phyloP scores from a whole-genome alignment of 805 yeast species.

The Vanderwaltozyma verrucispora region DNA sequence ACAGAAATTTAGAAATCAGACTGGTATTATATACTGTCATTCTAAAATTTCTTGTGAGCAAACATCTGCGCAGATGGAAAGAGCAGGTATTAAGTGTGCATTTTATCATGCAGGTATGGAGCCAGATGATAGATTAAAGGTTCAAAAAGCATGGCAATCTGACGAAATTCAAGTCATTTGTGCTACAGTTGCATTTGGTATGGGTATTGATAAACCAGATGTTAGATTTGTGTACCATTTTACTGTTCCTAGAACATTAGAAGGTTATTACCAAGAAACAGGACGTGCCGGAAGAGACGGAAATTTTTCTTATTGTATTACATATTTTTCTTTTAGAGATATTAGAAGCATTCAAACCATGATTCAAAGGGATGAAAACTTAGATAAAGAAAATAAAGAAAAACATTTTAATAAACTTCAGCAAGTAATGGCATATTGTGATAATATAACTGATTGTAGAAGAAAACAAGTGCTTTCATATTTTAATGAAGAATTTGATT shows the following conservation, averaged over 20 bases:
- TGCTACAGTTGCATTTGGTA: conserved; percentile 97
- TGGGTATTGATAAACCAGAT: conserved; percentile 97
- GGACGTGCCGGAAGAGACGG: conserved; percentile 99
- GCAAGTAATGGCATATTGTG: conserved; percentile 86
- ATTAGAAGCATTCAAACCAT: conserved; percentile 64
- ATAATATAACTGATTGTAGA: conserved; percentile 82
- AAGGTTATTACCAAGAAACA: conserved; percentile 96
- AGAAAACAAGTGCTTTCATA: conserved; percentile 81
- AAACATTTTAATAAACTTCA: conserved; percentile 67
- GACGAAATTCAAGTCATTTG: conserved; percentile 69
- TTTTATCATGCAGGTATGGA: conserved; percentile 95
- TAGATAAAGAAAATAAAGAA: conserved; percentile 54
- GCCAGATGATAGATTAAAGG: conserved; percentile 54
- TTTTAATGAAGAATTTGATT: conserved; percentile 74
- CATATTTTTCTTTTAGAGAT: conserved; percentile 74
- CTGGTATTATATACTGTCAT: conserved; percentile 92
- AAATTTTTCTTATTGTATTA: conserved; percentile 62
- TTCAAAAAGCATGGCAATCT: conserved; percentile 80
- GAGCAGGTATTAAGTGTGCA: conserved; percentile 55
- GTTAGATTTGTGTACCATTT: conserved; percentile 87
- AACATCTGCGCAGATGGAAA: conserved; percentile 47
- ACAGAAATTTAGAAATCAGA: conserved; percentile 40
- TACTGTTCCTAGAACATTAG: conserved; percentile 80
- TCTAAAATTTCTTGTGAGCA: conserved; percentile 84
- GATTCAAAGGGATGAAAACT: conserved; percentile 66